phyloP scores from a whole-genome alignment of 1,284 basidiomycete species.

The Golubevia sp. region DNA sequence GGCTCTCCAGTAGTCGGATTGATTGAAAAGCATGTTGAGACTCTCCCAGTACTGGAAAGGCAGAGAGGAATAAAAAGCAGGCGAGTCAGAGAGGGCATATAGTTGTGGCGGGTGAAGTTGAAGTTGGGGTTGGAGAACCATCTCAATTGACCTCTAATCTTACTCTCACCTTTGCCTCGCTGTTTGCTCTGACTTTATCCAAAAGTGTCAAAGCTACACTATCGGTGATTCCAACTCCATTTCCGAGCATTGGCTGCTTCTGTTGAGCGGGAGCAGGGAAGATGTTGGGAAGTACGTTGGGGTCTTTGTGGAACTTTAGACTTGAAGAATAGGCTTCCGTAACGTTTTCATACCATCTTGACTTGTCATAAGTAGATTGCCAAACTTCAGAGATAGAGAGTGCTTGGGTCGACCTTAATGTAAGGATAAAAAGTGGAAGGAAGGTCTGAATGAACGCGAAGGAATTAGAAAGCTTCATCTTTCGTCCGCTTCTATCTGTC shows the following conservation, averaged over 20 bases:
- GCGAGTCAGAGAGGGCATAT: neutral
- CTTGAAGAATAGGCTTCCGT: neutral
- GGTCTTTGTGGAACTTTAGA: neutral
- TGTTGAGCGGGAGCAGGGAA: neutral
- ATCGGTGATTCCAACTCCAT: neutral
- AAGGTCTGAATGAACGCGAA: no score
- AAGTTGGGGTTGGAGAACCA: neutral
- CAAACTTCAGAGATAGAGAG: no score
- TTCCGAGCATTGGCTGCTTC: neutral
- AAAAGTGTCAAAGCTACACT: neutral
- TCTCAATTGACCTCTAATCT: neutral
- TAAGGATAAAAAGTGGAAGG: no score
- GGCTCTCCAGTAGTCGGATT: conserved; percentile 16
- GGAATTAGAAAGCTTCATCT: no score
- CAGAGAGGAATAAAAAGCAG: no score
- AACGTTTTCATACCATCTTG: neutral
- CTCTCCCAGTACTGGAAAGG: conserved; percentile 24
- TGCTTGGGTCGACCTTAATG: no score
- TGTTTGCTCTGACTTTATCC: neutral
- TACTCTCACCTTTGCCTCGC: neutral
- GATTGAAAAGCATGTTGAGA: conserved; percentile 29
- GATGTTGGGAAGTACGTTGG: neutral
- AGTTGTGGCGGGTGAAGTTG: neutral
- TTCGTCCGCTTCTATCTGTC: no score
- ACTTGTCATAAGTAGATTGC: no score